Evolutionary conservation across 768 basidiomycete species (phyloP).

Genomic region (Tephrocybe rancida): DNA sequence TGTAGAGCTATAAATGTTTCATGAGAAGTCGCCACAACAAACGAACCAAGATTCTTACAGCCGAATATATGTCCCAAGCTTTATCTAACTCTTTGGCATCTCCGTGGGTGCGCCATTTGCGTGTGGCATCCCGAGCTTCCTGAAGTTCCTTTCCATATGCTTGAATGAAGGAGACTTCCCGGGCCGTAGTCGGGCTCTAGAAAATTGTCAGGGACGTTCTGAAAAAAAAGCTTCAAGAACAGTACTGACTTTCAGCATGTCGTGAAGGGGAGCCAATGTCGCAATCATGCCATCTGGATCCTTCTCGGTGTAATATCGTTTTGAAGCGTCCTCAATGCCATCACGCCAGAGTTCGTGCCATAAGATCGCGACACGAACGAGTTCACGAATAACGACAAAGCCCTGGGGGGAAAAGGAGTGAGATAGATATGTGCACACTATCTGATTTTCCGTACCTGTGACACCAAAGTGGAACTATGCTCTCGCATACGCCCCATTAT

Average conservation of each 20-base stretch:
- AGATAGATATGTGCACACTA: not conserved
- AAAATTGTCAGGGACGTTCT: not conserved
- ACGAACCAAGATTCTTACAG: constrained; percentile 45
- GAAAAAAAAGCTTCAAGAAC: not conserved
- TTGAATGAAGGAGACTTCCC: constrained; percentile 93
- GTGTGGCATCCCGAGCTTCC: constrained; percentile 89
- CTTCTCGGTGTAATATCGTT: constrained; percentile 93
- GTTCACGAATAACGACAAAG: constrained; percentile 84
- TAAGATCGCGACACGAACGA: constrained; percentile 94
- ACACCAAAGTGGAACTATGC: constrained; percentile 83
- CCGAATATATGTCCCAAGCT: constrained; percentile 99
- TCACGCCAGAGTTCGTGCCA: constrained; percentile 99
- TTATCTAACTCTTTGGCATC: constrained; percentile 90
- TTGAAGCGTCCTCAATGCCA: constrained; percentile 94
- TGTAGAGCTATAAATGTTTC: constrained; percentile 71
- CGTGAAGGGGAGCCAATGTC: constrained; percentile 88
- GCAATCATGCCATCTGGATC: constrained; percentile 97
- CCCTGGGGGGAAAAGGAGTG: constrained; percentile 47
- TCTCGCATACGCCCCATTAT: constrained; percentile 95
- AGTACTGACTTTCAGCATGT: constrained; percentile 85
- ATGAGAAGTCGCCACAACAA: not conserved
- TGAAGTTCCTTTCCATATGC: constrained; percentile 89
- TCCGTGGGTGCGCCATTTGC: constrained; percentile 80
- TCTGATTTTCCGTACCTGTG: constrained; percentile 57
- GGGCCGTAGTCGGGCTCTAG: constrained; percentile 89